Evolutionary conservation across 164 flowering plant species (phyloP).

Genomic region (Brasenia schreberi): DNA sequence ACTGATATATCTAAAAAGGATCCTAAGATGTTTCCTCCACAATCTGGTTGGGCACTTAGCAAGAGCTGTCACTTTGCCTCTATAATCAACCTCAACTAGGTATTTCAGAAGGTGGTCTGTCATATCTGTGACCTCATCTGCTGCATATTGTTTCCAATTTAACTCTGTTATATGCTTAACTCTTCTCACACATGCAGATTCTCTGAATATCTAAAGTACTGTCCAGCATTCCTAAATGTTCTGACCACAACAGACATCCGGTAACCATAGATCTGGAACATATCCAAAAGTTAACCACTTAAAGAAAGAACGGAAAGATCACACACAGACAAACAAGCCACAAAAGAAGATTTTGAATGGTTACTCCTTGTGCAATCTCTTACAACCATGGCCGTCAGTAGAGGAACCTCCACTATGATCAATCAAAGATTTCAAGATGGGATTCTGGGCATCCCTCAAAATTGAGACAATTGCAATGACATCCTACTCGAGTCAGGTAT

Average conservation of each 20-base stretch:
- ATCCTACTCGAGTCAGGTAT: too few species aligned
- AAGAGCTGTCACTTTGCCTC: conserved; percentile 71
- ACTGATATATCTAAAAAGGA: conserved; percentile 69
- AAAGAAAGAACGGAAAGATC: too few species aligned
- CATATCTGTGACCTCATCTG: conserved; percentile 64
- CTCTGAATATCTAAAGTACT: conserved; percentile 58
- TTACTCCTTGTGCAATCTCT: too few species aligned
- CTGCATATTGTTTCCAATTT: conserved; percentile 79
- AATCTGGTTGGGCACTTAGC: conserved; percentile 68
- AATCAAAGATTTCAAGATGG: too few species aligned
- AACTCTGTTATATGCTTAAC: conserved; percentile 46
- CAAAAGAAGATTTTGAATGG: too few species aligned
- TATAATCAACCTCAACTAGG: conserved; percentile 71
- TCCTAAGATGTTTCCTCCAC: conserved; percentile 73
- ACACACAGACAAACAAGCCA: too few species aligned
- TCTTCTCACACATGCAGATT: conserved; percentile 66
- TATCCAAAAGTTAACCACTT: too few species aligned
- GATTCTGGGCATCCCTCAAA: too few species aligned
- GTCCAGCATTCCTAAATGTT: conserved; percentile 66
- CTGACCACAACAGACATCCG: conserved; percentile 99
- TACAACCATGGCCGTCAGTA: too few species aligned
- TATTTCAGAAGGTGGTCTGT: conserved; percentile 75
- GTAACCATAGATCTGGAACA: conserved; percentile 91
- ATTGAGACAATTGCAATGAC: too few species aligned
- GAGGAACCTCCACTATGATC: too few species aligned